Evolutionary conservation across 441 rosid genomes (phyloP).

Genomic region (Melastoma candidum): DNA sequence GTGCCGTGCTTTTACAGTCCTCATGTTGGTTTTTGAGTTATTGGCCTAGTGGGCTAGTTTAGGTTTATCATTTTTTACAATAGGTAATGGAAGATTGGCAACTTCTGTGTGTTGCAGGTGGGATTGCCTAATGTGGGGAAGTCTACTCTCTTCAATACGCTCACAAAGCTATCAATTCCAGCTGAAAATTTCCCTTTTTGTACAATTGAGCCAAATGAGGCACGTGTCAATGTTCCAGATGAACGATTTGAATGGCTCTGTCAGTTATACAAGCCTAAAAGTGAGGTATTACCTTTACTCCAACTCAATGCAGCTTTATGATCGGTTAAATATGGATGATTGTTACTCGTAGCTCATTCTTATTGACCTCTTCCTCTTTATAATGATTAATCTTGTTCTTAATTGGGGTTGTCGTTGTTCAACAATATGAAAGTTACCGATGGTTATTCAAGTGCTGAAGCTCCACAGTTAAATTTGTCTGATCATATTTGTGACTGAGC

Average conservation of each 20-base stretch:
- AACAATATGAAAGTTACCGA: too few relatives aligned
- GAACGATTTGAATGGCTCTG: conserved; percentile 97
- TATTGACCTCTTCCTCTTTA: too few relatives aligned
- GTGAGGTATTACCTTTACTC: conserved; percentile 36
- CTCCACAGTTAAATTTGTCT: too few relatives aligned
- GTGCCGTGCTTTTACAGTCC: too few relatives aligned
- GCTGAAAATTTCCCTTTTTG: conserved; percentile 99
- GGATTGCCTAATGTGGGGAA: conserved; percentile 97
- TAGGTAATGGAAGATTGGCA: too few relatives aligned
- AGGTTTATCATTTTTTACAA: too few relatives aligned
- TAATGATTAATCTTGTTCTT: not conserved
- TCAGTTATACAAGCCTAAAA: conserved; percentile 72
- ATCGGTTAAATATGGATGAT: not conserved
- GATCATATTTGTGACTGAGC: too few relatives aligned
- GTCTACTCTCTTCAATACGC: conserved; percentile 92
- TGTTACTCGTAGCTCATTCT: not conserved
- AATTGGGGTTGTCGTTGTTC: not conserved
- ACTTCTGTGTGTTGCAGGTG: conserved; percentile 35
- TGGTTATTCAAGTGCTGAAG: too few relatives aligned
- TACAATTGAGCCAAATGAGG: conserved; percentile 96
- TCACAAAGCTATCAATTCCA: conserved; percentile 85
- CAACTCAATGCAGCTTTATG: not conserved
- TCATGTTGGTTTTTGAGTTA: too few relatives aligned
- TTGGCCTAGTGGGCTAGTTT: too few relatives aligned
- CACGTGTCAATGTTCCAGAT: conserved; percentile 89